A percentile compares a stretch with the other conserved stretches of the same genome.
These are phyloP conservation scores for Chytriomyces confervae DNA, from an alignment of 192 early-diverging fungal genomes.

Conservation along the genomic window DNA sequence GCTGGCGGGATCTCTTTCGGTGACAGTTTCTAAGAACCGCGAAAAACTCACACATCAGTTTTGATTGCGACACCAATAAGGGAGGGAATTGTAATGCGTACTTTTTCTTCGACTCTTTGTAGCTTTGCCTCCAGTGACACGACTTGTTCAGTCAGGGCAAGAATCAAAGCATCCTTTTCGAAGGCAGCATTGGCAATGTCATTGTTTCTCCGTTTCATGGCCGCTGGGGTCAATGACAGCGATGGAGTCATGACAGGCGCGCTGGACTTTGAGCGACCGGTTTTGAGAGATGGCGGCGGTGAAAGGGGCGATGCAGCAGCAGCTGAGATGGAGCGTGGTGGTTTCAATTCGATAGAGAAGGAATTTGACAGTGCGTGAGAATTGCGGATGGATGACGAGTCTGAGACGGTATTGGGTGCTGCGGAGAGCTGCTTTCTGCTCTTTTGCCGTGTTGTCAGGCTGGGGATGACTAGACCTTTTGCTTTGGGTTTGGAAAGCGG, in stretches of 20 bases:
- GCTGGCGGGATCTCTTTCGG: background rate
- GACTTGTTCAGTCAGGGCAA: constrained; percentile 28
- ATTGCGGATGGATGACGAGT: background rate
- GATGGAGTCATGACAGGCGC: background rate
- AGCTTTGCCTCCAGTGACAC: constrained; percentile 21
- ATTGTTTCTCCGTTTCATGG: background rate
- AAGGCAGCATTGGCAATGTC: background rate
- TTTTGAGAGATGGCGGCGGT: background rate
- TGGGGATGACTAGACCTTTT: background rate
- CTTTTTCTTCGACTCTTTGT: background rate
- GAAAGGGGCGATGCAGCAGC: background rate
- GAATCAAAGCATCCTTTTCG: constrained; percentile 26
- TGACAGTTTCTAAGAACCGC: background rate
- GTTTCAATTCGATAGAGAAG: background rate
- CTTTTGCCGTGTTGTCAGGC: background rate
- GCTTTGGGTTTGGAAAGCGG: background rate
- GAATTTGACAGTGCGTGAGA: background rate
- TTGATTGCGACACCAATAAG: background rate
- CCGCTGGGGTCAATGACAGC: background rate
- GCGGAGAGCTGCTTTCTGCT: background rate
- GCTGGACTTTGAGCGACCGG: background rate
- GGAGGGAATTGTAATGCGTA: background rate
- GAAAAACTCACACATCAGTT: background rate
- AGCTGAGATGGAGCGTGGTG: background rate
- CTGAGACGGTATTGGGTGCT: background rate